Evolutionary conservation across 345 rosid genomes (phyloP), one percentile per base, ranked within the genome.

Genomic region (Salix udensis): DNA sequence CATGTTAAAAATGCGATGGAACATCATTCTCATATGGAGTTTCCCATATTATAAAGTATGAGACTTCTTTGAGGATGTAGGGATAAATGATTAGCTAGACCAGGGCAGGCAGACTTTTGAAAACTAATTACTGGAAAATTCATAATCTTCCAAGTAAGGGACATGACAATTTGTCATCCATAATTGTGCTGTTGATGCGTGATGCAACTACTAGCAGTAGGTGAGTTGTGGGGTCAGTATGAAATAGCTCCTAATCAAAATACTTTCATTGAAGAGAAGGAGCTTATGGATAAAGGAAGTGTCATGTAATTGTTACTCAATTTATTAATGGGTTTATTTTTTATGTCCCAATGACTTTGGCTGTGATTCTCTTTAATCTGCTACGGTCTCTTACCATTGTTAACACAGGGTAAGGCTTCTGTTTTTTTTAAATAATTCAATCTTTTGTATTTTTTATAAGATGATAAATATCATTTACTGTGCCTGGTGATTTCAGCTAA

Each of bases 401-500:
- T 37, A 46, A 58, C 9, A 24, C 13, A 14, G 34, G 6, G 30
- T 14, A 15, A 42, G 70, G 60, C 9, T 30, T 31, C 4, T 31
- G 0, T 31, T 0, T 31, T 31, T 31, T 4, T 31, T 13, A 58
- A 37, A 7, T 53, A 40, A 65, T 50, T 55, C 39, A 52, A 1
- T 66, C 68, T 64, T 65, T 16, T 24, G 24, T 77, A 10, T 77
- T 19, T 19, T 37, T n/a, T 5, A 31, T 48, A 53, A 64, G 74
- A 71, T 74, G 42, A 34, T 39, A 10, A 79, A n/a, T 70, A 24
- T 66, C 16, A 30, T 58, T 61, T 76, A 11, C 61, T 5, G 36
- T 78, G 40, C 72, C 23, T 36, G 77, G 14, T 80, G 71, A 70
- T 81, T 77, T 82, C 85, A 95, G 99, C 99, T 96, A 80, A 84